Base-by-base conservation (phyloP, 208 protist genomes). In the Wallacemonas sp. region DNA sequence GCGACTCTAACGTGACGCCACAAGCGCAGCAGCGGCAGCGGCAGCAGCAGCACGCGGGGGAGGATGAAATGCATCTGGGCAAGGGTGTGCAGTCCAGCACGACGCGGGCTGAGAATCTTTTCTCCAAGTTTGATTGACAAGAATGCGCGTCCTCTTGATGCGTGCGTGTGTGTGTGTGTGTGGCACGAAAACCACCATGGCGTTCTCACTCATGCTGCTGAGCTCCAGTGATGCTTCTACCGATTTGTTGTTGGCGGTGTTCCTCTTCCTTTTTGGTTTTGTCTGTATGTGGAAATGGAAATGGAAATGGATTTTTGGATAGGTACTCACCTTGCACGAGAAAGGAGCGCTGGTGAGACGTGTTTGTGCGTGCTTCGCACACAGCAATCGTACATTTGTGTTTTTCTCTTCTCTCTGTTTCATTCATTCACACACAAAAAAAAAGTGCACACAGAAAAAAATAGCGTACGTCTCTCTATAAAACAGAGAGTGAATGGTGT, bases 71-170 rank as follows among this genome's bases (percentile, higher is more conserved):
- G 51, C 51, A 58, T 38, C 26, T 58, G 30, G 30, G 30, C 51
- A 33, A 39, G 12, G n/a, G 30, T 19, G 9, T 39, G 14, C n/a
- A 14, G 8, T 11, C 51, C 14, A 27, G 19, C 12, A n/a, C 8
- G 22, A 54, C 22, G 46, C 55, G 49, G 34, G 2, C 47, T 24
- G 19, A 59, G 31, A 56, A 82, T 49, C 51, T 70, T 19, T 70
- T 75, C 70, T 69, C 74, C 1, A 51, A 80, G 22, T 71, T 73
- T 1, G 31, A 41, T 44, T 38, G 36, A 17, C 24, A 14, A 17
- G 36, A 41, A 17, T 41, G 36, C 15, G 2, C 26, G 51, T 45
- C 44, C 6, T 60, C 58, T 58, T 12, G 65, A 27, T 66, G 36
- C 15, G 2, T 30, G 42, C 28, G 56, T 61, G 31, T 42, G 49